phyloP scores from a whole-genome alignment of 2,329 filamentous ascomycete genomes.

The Sporothrix brasiliensis region DNA sequence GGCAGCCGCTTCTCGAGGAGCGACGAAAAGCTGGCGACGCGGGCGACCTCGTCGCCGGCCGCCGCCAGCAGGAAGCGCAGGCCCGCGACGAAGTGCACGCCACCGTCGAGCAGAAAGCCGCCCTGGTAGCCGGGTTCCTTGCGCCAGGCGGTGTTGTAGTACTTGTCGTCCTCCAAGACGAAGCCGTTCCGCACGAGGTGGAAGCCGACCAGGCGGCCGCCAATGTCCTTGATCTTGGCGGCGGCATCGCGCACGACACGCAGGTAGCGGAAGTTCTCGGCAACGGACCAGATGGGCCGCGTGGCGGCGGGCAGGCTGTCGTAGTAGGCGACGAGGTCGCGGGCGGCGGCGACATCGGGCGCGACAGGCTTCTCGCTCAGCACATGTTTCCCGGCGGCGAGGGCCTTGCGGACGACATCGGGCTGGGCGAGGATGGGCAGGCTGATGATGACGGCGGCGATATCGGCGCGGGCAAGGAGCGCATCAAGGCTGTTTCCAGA shows the following conservation, averaged over 20 bases:
- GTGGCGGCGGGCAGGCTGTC: conserved; percentile 36
- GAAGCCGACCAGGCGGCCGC: conserved; percentile 42
- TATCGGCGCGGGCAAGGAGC: conserved; percentile 57
- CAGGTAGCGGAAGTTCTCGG: conserved; percentile 70
- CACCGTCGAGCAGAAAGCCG: conserved; percentile 75
- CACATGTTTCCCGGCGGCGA: conserved; percentile 70
- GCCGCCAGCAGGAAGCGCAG: conserved; percentile 60
- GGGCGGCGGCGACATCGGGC: conserved; percentile 49
- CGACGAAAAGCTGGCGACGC: conserved; percentile 58
- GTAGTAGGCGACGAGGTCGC: conserved; percentile 41
- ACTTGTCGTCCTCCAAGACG: conserved; percentile 51
- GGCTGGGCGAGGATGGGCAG: conserved; percentile 66
- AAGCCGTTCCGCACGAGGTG: conserved; percentile 50
- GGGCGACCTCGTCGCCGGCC: conserved; percentile 47
- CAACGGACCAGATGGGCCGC: conserved; percentile 59
- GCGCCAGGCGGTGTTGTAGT: conserved; percentile 60
- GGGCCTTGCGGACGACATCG: conserved; percentile 58
- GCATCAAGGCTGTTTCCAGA: conserved; percentile 52
- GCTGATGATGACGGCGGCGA: conserved; percentile 59
- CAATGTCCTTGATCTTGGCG: conserved; percentile 37
- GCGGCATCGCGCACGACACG: conserved; percentile 37
- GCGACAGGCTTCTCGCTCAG: conserved; percentile 71
- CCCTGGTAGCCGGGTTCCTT: conserved; percentile 71
- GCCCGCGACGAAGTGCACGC: conserved; percentile 71
- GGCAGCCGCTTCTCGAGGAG: conserved; percentile 60